Base-by-base conservation (phyloP, 2,329 filamentous ascomycete genomes). In the Xylariaceae sp. region DNA sequence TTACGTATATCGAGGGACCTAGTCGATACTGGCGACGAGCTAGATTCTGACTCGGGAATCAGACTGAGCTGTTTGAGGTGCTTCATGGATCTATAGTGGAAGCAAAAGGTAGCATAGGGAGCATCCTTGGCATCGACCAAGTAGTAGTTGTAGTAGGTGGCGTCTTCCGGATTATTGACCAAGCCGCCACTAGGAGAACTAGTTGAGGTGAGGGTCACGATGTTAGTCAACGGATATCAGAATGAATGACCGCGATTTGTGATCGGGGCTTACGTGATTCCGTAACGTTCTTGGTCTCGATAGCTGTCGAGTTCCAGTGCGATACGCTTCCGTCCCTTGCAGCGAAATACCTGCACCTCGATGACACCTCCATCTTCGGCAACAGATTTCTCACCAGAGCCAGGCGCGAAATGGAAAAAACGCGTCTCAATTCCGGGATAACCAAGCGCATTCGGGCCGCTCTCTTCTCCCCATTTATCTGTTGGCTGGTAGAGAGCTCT, bases 321-420 rank as follows among this genome's bases (percentile, higher is more conserved):
- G 51, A 74, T 74, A 61, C 77, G 72, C 57, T 70, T 75, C 47
- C 80, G 75, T 4, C 76, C 77, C 57, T 72, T 76, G n/a, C 82
- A 80, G 23, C 82, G 76, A 64, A 82, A 83, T 8, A 78, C 77
- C 42, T 76, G 75, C 2, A 85, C 69, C 62, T 84, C 80, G 52
- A 86, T 81, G 2, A 83, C 66, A 1, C 82, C 82, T 9, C 82
- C 82, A 65, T 85, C 79, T 52, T 79, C 75, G 7, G 79, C 80
- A 2, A 76, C 72, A 2, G 76, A 75, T 47, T 71, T 69, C 18
- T 70, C 65, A 8, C 73, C 70, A 2, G 71, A 67, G 6, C 70
- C 68, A 6, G 72, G 71, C 48, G 79, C 74, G 60, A 83, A 84
- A 53, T 76, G 73, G 63, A 85, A 84, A 58, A 76, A 76, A 35